Conservation (phyloP, 2,329 filamentous ascomycete genomes). For the Diaporthe aspalathi region DNA sequence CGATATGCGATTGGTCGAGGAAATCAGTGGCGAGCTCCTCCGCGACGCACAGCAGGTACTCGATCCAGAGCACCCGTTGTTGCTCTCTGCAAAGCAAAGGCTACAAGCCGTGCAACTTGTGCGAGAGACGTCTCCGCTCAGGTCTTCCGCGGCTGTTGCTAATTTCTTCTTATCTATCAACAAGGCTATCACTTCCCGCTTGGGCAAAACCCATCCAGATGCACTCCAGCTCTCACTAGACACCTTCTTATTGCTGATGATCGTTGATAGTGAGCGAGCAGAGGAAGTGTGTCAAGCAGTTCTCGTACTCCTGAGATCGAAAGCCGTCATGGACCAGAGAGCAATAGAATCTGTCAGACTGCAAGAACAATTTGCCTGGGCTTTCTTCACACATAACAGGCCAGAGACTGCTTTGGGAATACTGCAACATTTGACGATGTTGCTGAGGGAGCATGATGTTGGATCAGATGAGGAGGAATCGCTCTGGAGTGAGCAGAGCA, state of each 20-base stretch:
- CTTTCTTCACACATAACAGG: background rate
- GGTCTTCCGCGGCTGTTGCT: background rate
- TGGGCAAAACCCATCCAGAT: background rate
- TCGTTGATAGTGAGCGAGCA: background rate
- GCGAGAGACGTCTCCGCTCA: background rate
- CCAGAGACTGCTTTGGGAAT: background rate
- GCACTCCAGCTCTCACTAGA: background rate
- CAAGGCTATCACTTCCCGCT: background rate
- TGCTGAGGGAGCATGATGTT: no score
- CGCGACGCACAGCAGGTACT: background rate
- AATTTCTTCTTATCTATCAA: background rate
- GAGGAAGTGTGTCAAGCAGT: background rate
- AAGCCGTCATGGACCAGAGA: background rate
- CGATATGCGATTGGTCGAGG: no score
- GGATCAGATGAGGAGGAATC: no score
- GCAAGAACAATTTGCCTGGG: background rate
- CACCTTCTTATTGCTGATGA: background rate
- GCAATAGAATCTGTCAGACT: background rate
- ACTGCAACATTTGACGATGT: background rate
- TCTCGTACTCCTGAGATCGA: background rate
- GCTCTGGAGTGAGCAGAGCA: no score
- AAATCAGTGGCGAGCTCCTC: no score
- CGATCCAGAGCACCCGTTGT: background rate
- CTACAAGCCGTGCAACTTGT: background rate
- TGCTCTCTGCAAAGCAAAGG: background rate